These are phyloP conservation scores for Fusarium torreyae DNA, from an alignment of 2,329 filamentous ascomycete species.

Conservation along the genomic window DNA sequence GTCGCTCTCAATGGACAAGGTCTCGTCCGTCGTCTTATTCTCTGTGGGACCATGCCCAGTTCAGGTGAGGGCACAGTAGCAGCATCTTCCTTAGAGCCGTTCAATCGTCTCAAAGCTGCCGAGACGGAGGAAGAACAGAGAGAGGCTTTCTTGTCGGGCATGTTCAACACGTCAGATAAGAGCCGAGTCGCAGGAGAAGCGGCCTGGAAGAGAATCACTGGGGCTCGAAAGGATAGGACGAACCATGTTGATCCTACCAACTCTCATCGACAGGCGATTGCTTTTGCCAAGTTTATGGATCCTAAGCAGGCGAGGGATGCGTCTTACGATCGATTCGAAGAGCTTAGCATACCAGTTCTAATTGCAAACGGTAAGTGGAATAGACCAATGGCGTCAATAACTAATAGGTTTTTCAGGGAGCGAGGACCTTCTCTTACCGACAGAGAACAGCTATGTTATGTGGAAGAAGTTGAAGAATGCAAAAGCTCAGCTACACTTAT, in stretches of 20 bases:
- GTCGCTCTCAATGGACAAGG: slow-evolving; percentile 58
- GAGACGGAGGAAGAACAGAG: slow-evolving; percentile 53
- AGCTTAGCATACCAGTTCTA: slow-evolving; percentile 56
- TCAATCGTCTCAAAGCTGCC: slow-evolving; percentile 54
- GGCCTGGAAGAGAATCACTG: slow-evolving; percentile 55
- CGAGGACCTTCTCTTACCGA: slow-evolving; percentile 55
- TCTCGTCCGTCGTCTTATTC: slow-evolving; percentile 58
- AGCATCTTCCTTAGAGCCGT: slow-evolving; percentile 52
- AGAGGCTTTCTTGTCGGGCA: slow-evolving; percentile 53
- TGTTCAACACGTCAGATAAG: slow-evolving; percentile 54
- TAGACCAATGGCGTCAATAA: too few species aligned
- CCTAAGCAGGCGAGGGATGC: slow-evolving; percentile 52
- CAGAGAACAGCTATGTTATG: slow-evolving; percentile 57
- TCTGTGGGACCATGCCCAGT: slow-evolving; percentile 62
- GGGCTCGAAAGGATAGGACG: slow-evolving; percentile 46
- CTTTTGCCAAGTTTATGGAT: slow-evolving; percentile 57
- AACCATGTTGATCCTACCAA: slow-evolving; percentile 48
- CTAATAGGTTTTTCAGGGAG: slow-evolving; percentile 46
- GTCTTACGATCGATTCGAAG: slow-evolving; percentile 53
- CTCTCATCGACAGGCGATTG: slow-evolving; percentile 52
- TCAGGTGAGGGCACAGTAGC: slow-evolving; percentile 53
- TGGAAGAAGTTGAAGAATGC: slow-evolving; percentile 54
- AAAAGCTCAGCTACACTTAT: slow-evolving; percentile 54
- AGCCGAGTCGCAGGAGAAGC: slow-evolving; percentile 53
- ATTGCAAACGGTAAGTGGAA: slow-evolving; percentile 56